phyloP scores from a whole-genome alignment of 768 basidiomycete species.

The Termitomyces titanicus region DNA sequence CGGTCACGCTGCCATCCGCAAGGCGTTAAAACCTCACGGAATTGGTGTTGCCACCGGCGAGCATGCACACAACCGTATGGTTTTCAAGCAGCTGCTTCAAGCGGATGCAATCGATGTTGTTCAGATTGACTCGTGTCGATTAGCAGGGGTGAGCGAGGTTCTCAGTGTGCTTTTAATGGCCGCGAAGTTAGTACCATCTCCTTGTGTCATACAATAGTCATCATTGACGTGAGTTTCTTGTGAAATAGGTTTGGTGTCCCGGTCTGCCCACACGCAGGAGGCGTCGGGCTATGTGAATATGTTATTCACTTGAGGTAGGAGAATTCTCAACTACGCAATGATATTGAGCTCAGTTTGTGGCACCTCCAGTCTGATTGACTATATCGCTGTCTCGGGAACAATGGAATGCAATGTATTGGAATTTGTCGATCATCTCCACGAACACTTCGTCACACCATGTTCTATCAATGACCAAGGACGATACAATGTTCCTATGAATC shows the following conservation, averaged over 20 bases:
- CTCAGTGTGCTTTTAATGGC: conserved; percentile 87
- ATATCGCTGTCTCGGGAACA: conserved; percentile 84
- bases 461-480: conserved; percentile 82
- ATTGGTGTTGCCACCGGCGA: conserved; percentile 95
- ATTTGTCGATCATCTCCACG: conserved; percentile 88
- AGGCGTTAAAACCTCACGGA: conserved; percentile 69
- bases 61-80: conserved; percentile 91
- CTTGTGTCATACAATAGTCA: neutral
- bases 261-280: conserved; percentile 93
- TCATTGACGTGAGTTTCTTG: neutral
- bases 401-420: conserved; percentile 96
- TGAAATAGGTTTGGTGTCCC: conserved; percentile 66
- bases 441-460: conserved; percentile 87
- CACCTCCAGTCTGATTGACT: conserved; percentile 74
- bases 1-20: conserved; percentile 78
- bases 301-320: conserved; percentile 75
- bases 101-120: conserved; percentile 91
- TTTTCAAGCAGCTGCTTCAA: conserved; percentile 94
- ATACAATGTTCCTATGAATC: conserved; percentile 81
- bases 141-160: conserved; percentile 94
- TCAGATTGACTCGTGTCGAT: conserved; percentile 92
- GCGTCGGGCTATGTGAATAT: conserved; percentile 91
- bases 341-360: neutral
- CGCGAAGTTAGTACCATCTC: conserved; percentile 51
- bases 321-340: neutral